These are phyloP conservation scores for Saccharomycopsis fibuligera DNA, from an alignment of 805 yeast genomes.

Conservation along the genomic window DNA sequence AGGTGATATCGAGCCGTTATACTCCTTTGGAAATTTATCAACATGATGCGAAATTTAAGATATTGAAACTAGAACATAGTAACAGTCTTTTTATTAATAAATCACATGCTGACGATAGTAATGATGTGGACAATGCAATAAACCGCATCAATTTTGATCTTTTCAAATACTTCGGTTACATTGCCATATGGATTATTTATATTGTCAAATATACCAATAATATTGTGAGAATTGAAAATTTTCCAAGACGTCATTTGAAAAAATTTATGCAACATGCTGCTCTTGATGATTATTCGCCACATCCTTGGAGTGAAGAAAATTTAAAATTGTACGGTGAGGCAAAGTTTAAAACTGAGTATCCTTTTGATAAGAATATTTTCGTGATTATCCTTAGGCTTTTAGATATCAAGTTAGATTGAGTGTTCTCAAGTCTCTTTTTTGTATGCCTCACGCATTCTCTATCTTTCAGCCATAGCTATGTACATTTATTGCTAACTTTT, in stretches of 20 bases:
- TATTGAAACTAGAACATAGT: background rate
- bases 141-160: background rate
- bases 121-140: no score
- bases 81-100: background rate
- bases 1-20: no score
- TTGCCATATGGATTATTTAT: slow-evolving; percentile 2
- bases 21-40: no score
- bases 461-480: no score
- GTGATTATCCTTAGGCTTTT: background rate
- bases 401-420: background rate
- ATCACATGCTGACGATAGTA: background rate
- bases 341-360: no score
- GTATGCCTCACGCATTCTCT: no score
- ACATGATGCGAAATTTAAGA: background rate
- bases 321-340: no score
- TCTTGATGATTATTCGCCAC: no score
- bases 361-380: background rate
- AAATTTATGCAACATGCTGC: no score
- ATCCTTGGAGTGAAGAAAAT: no score
- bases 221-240: background rate
- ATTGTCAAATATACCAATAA: background rate
- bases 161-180: background rate
- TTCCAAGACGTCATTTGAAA: no score
- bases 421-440: background rate
- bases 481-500: background rate